A percentile compares a stretch with the other conserved stretches of the same genome.
Evolutionary conservation across 148 eudicot species (phyloP).

Genomic region (Limonium bicolor): DNA sequence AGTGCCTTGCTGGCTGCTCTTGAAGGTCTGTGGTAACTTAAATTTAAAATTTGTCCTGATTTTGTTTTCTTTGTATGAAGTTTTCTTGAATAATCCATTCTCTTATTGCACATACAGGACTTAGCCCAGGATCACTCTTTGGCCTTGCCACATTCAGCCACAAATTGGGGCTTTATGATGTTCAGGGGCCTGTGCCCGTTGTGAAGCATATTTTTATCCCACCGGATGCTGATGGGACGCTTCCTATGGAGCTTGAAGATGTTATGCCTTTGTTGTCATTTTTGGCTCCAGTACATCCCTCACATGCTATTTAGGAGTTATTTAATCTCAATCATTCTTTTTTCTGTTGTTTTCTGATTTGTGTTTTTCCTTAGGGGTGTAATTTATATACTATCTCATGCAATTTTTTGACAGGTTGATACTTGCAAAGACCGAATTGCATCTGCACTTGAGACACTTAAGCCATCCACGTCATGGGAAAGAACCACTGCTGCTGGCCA

Average conservation of each 20-base stretch:
- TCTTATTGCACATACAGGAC: slow-evolving; percentile 52
- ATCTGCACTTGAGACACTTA: slow-evolving; percentile 90
- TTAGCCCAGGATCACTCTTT: slow-evolving; percentile 82
- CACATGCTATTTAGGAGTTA: no score
- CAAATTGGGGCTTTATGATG: slow-evolving; percentile 90
- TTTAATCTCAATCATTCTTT: no score
- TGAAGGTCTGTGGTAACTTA: slow-evolving; percentile 47
- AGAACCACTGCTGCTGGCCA: slow-evolving; percentile 75
- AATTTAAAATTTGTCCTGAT: not conserved
- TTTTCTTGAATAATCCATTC: no score
- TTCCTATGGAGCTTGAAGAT: slow-evolving; percentile 74
- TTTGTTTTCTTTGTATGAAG: slow-evolving; percentile 1
- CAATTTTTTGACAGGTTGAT: slow-evolving; percentile 46
- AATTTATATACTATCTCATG: no score
- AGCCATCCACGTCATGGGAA: slow-evolving; percentile 92
- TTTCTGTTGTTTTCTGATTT: not conserved
- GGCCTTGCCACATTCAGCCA: slow-evolving; percentile 92
- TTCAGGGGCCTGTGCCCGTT: slow-evolving; percentile 92
- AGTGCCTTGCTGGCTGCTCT: slow-evolving; percentile 86
- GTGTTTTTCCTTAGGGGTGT: not conserved
- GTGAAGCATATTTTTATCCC: slow-evolving; percentile 77
- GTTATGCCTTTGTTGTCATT: slow-evolving; percentile 87
- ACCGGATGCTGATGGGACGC: slow-evolving; percentile 48
- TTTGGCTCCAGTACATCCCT: slow-evolving; percentile 95
- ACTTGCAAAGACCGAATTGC: slow-evolving; percentile 91